A percentile compares a stretch with the other conserved stretches of the same genome.
phyloP scores from a whole-genome alignment of 169 alveolate genomes.

The Theileria luwenshuni region DNA sequence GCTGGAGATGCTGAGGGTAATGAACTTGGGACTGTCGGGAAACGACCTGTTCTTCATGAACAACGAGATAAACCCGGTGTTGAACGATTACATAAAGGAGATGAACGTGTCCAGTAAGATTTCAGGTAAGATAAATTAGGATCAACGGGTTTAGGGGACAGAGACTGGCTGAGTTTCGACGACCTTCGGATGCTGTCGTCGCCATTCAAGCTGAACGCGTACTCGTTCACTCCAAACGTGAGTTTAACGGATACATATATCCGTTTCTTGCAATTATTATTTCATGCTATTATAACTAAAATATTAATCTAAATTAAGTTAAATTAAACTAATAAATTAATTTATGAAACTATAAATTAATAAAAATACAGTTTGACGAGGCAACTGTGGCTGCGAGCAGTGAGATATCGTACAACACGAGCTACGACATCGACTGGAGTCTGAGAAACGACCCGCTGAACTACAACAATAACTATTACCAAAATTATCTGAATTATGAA shows the following conservation, averaged over 20 bases:
- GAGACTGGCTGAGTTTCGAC: slow-evolving; percentile 27
- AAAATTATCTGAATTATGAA: neutral
- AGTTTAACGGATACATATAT: no score
- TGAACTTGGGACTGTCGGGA: slow-evolving; percentile 62
- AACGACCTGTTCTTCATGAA: slow-evolving; percentile 40
- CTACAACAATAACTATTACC: slow-evolving; percentile 2
- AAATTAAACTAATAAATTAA: neutral
- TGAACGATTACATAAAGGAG: slow-evolving; percentile 12
- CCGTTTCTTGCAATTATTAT: neutral
- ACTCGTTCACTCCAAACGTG: slow-evolving; percentile 59
- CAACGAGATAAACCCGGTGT: slow-evolving; percentile 10
- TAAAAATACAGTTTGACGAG: neutral
- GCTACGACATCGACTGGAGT: slow-evolving; percentile 65
- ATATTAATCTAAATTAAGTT: no score
- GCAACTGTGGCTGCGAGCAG: slow-evolving; percentile 64
- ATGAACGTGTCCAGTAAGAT: slow-evolving; percentile 12
- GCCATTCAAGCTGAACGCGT: slow-evolving; percentile 60
- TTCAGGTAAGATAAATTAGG: neutral
- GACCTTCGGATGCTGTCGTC: slow-evolving; percentile 55
- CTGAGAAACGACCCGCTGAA: slow-evolving; percentile 58
- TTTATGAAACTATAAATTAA: neutral
- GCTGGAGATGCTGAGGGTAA: slow-evolving; percentile 52
- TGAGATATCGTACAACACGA: slow-evolving; percentile 25
- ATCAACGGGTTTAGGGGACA: slow-evolving; percentile 1
- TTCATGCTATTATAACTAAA: no score